Base-by-base conservation (phyloP, 371 early-diverging fungal genomes). In the Blakeslea trispora region DNA sequence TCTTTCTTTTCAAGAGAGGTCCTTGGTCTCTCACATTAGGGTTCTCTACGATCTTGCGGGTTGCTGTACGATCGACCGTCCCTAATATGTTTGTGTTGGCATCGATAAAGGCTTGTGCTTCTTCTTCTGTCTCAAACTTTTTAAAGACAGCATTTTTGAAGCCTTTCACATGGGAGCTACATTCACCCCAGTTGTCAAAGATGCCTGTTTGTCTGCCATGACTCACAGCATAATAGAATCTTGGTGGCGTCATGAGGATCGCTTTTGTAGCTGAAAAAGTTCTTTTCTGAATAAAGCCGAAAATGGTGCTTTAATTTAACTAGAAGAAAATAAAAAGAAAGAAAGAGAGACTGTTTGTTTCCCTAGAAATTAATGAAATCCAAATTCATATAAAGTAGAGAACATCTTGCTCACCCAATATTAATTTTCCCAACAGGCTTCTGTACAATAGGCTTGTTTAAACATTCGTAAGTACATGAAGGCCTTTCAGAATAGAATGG, bases 181-280 rank as follows among this genome's bases (percentile, higher is more conserved):
- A 91, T 52, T 84, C 87, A 9, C 71, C 50, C 85, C 89, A 89
- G 0, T 76, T 63, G 5, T 64, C 55, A 57, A 80, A 89, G 5
- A 89, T 62, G 17, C 89, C 89, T 15, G 73, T 63, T 1, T 54
- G 55, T 24, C 74, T 72, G 9, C 89, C 89, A 5, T 53, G 52
- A 3, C 75, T 76, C 0, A 89, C 89, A 18, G 87, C 89, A 53
- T 89, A 89, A 52, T 58, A 80, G 18, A 52, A 66, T n/a, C 21
- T 28, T 3, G 28, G 28, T 28, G 3, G 28, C 7, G 28, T 7
- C 28, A 28, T 28, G 28, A 28, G 1, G 2, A 28, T 24, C 19
- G 41, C 47, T 54, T 53, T 60, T 1, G 40, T 32, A 1, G 46
- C 40, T 22, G 59, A 18, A 18, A 45, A 18, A 15, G 24, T n/a